Evolutionary conservation across 2,329 filamentous ascomycete species (phyloP).

Genomic region (Claviceps arundinis): DNA sequence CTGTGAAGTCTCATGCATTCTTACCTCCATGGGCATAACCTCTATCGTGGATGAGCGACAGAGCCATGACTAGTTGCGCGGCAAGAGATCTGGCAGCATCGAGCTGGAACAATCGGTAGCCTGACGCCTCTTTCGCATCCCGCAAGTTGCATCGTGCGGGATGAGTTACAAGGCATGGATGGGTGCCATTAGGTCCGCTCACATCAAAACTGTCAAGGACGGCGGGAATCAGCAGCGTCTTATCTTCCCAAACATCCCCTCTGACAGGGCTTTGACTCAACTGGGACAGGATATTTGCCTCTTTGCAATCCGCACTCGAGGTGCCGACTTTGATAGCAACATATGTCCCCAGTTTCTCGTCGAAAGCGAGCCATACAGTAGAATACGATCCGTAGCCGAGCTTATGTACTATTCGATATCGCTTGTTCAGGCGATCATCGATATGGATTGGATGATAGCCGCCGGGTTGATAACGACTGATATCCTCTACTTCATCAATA

Average conservation of each 20-base stretch:
- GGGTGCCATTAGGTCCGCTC: slow-evolving; percentile 12
- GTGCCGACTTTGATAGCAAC: slow-evolving; percentile 11
- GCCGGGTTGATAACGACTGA: too few relatives aligned
- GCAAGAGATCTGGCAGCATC: slow-evolving; percentile 7
- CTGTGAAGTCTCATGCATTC: too few relatives aligned
- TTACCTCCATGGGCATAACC: too few relatives aligned
- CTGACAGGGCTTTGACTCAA: slow-evolving; percentile 1
- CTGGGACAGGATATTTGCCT: slow-evolving; percentile 8
- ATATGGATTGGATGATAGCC: too few relatives aligned
- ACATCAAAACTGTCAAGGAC: background rate
- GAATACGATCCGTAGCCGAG: background rate
- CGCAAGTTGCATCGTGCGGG: slow-evolving; percentile 15
- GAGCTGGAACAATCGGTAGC: slow-evolving; percentile 12
- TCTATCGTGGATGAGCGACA: too few relatives aligned
- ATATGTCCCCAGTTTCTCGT: slow-evolving; percentile 9
- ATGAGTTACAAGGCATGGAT: slow-evolving; percentile 14
- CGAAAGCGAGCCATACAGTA: background rate
- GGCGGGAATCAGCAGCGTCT: slow-evolving; percentile 10
- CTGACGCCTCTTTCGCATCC: slow-evolving; percentile 6
- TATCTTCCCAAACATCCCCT: slow-evolving; percentile 12
- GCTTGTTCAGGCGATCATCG: too few relatives aligned
- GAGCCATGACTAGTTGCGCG: too few relatives aligned
- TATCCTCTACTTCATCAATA: too few relatives aligned
- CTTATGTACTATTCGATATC: background rate
- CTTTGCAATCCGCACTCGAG: slow-evolving; percentile 16